These are phyloP conservation scores for Saposhnikovia divaricata DNA, from an alignment of 129 eudicot genomes.

Conservation along the genomic window DNA sequence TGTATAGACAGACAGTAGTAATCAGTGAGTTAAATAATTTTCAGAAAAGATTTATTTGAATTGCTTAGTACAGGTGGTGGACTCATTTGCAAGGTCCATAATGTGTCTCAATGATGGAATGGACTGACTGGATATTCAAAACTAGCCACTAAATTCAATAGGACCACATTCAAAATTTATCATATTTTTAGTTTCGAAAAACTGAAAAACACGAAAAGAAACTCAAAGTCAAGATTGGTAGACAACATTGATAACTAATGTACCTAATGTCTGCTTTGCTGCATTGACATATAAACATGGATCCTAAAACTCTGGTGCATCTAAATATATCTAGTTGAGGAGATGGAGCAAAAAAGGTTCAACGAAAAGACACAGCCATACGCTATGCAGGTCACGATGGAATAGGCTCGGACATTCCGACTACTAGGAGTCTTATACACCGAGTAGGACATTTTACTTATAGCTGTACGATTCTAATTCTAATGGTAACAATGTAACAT, in stretches of 20 bases:
- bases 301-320: not conserved
- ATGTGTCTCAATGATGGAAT: not conserved
- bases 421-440: too few relatives aligned
- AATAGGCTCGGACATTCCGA: too few relatives aligned
- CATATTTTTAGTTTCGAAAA: not conserved
- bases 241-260: not conserved
- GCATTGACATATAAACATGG: not conserved
- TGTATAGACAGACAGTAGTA: not conserved
- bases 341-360: not conserved
- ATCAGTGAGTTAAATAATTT: not conserved
- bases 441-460: not conserved
- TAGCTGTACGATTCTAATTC: not conserved
- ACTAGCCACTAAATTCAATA: slow-evolving; percentile 2
- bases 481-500: not conserved
- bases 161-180: slow-evolving; percentile 15
- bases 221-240: not conserved
- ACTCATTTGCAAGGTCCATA: not conserved
- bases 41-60: not conserved
- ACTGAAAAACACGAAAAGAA: not conserved
- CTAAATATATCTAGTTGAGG: not conserved
- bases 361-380: too few relatives aligned
- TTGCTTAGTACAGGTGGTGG: not conserved
- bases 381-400: too few relatives aligned
- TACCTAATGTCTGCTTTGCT: not conserved
- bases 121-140: not conserved